Base-by-base conservation (phyloP, 2,329 filamentous ascomycete genomes). In the Xylariaceae sp. region DNA sequence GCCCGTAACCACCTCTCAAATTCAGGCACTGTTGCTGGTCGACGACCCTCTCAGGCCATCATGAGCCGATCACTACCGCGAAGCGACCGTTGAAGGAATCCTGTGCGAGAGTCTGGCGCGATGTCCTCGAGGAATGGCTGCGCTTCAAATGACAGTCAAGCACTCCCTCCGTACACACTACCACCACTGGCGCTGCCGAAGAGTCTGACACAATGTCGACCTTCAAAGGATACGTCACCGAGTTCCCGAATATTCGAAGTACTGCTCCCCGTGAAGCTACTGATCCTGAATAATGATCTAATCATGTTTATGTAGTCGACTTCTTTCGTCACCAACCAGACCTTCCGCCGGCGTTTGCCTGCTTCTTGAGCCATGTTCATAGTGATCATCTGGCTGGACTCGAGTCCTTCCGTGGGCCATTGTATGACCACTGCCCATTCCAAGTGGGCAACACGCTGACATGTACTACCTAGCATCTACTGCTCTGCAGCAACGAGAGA, bases 311-410 rank as follows among this genome's bases (percentile, higher is more conserved):
- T 53, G 10, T 60, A 88, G 85, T 96, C 56, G 91, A 96, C 68
- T 90, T 85, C 71, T 96, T 96, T 61, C 81, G 88, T 19, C 74
- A 76, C 42, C 70, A 74, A 4, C 72, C 73, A 6, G 68, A 69
- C 14, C 40, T 42, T 15, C 76, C 70, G 14, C 78, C 86, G 4
- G 87, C 90, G 0, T 69, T 94, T 48, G 90, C 88, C 14, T 94
- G 87, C 66, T 96, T 97, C 64, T 75, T 97, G 22, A 95, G 88
- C 67, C 92, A 97, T 77, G 83, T 95, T 2, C 92, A 96, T 65
- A 95, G 87, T 56, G 91, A 96, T 61, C 92, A 96, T 68, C 78
- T 96, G 1, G 78, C 79, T 33, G 91, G 92, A 0, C 76, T 96
- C 1, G 90, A 95, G 59, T 81, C 77, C 11, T 76, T 91, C 47